A percentile compares a stretch with the other conserved stretches of the same genome.
phyloP scores from a whole-genome alignment of 2,329 filamentous ascomycete species.

The Ceratocystis lukuohia region DNA sequence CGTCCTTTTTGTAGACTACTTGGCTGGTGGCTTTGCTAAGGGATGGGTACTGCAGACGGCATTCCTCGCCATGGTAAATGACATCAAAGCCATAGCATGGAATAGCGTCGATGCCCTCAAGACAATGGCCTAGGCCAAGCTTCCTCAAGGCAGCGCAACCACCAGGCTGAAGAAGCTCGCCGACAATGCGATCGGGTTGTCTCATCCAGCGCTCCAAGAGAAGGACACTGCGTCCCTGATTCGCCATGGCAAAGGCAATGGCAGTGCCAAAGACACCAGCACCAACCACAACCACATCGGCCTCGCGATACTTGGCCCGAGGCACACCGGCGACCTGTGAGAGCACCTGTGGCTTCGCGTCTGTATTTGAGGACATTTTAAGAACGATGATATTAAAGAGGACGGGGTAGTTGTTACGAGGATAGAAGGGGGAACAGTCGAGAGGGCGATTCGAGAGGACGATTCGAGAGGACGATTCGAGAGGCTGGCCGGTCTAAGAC shows the following conservation, averaged over 20 bases:
- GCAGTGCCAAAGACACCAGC: constrained; percentile 85
- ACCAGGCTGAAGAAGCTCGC: constrained; percentile 86
- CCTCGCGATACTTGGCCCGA: constrained; percentile 40
- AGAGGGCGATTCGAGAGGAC: neutral
- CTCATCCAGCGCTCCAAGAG: constrained; percentile 79
- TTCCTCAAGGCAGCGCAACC: constrained; percentile 69
- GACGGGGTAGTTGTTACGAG: neutral
- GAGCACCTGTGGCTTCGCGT: neutral
- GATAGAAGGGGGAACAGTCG: neutral
- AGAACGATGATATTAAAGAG: neutral
- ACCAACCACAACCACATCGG: constrained; percentile 82
- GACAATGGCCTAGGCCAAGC: constrained; percentile 65
- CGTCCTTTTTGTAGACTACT: constrained; percentile 27
- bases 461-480: neutral
- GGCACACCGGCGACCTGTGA: neutral
- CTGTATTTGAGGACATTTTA: neutral
- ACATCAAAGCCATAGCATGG: constrained; percentile 77
- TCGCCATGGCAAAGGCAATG: constrained; percentile 67
- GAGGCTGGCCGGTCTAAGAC: neutral
- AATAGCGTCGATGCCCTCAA: constrained; percentile 81
- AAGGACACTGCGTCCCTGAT: constrained; percentile 81
- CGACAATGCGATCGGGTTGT: constrained; percentile 90
- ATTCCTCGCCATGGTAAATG: constrained; percentile 61
- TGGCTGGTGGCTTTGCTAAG: constrained; percentile 35
- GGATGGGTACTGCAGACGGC: constrained; percentile 66